Evolutionary conservation across 2,329 filamentous ascomycete genomes (phyloP).

Genomic region (Alternaria sp.): DNA sequence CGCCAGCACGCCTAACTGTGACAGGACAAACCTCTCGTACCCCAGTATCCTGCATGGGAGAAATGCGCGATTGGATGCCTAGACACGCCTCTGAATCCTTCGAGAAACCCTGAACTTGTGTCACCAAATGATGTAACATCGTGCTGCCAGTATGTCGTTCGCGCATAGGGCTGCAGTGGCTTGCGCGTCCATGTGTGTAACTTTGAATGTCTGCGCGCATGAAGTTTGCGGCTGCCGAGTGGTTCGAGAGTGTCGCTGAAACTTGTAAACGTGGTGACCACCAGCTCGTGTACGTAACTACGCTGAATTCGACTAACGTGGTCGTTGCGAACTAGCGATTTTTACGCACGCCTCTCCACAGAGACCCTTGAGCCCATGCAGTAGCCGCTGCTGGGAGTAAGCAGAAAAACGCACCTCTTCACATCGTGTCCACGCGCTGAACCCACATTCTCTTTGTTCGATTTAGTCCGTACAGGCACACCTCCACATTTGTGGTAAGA

Average conservation of each 20-base stretch:
- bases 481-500: slow-evolving; percentile 5
- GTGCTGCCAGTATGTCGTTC: not conserved
- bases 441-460: slow-evolving; percentile 5
- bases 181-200: not conserved
- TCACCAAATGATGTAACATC: slow-evolving; percentile 8
- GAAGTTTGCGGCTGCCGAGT: not conserved
- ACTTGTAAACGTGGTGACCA: slow-evolving; percentile 2
- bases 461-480: slow-evolving; percentile 20
- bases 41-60: not conserved
- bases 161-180: slow-evolving; percentile 16
- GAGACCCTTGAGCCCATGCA: slow-evolving; percentile 9
- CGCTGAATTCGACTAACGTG: slow-evolving; percentile 9
- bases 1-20: not conserved
- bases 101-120: slow-evolving; percentile 1
- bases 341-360: slow-evolving; percentile 9
- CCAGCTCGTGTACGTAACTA: slow-evolving; percentile 1
- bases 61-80: slow-evolving; percentile 8
- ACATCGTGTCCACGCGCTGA: not conserved
- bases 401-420: slow-evolving; percentile 1
- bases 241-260: not conserved
- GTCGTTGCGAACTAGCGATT: slow-evolving; percentile 17
- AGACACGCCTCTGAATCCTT: not conserved
- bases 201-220: not conserved
- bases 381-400: slow-evolving; percentile 8
- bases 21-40: not conserved